Evolutionary conservation across 495 filamentous ascomycete species (phyloP), one percentile per base, ranked within the genome.

Genomic region (Clavariopsis aquatica): DNA sequence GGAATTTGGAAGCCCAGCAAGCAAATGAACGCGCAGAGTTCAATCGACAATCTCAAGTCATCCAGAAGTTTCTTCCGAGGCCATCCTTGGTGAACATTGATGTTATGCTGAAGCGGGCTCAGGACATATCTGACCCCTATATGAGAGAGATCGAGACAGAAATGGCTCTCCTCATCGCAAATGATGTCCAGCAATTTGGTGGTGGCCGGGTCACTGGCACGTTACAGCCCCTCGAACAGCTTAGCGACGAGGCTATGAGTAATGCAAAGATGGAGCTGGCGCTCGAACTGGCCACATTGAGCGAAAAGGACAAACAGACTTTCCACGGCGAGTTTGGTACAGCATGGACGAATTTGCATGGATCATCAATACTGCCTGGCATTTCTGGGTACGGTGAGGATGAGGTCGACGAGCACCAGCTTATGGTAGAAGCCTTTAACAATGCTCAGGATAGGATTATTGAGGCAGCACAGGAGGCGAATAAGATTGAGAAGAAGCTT

Each of bases 401-500:
- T 60, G 87, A 91, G 43, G 82, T 82, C 43, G 85, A 87, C 49
- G 81, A 86, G 71, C 75, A 82, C 53, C 76, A 85, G 52, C 69
- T 83, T n/a, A 80, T 89, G 76, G 74, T 79, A 27, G 75, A 85
- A 63, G 82, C 87, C 8, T 89, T 90, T 64, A 83, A 89, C 36
- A 82, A 83, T 22, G 81, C 91, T 8, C 86, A 95, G 72, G 82
- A 88, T 31, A 79, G 82, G 9, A 84, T 96, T 51, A 80, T 87
- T 57, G 81, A 80, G 4, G 86, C 85, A 0, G 93, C 93, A 5
- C 86, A 91, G 62, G 83, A 85, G 54, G 89, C 87, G 51, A 91
- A 90, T 69, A 94, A 92, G 73, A 78, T 92, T 12, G 93, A 98
- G 75, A 96, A 96, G 80, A 97, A 96, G 78, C 84, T 98, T n/a